phyloP scores from a whole-genome alignment of 2,329 filamentous ascomycete genomes.

The Madurella mycetomatis region DNA sequence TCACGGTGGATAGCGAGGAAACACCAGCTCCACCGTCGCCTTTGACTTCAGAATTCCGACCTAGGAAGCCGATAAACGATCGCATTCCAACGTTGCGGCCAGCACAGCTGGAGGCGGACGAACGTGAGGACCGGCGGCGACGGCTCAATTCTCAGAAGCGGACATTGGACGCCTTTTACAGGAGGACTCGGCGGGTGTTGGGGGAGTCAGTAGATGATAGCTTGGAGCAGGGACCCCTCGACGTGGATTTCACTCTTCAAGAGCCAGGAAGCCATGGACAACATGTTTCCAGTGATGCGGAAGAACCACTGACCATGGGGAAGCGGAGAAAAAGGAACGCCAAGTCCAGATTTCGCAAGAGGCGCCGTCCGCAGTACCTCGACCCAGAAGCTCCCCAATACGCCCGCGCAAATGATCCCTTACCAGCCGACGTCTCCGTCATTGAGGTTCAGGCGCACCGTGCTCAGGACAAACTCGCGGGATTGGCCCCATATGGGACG shows the following conservation, averaged over 20 bases:
- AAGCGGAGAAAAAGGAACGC: conserved; percentile 8
- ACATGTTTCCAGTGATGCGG: background rate
- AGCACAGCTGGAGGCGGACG: conserved; percentile 53
- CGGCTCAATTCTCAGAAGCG: conserved; percentile 50
- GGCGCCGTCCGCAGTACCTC: conserved; percentile 39
- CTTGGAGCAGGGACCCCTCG: background rate
- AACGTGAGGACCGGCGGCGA: conserved; percentile 32
- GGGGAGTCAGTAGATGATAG: conserved; percentile 6
- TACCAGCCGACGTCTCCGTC: conserved; percentile 32
- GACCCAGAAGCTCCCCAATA: conserved; percentile 51
- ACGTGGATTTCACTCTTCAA: conserved; percentile 8
- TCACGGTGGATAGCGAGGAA: conserved; percentile 1
- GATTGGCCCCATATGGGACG: conserved; percentile 57
- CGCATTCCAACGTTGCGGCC: conserved; percentile 34
- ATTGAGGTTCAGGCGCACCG: conserved; percentile 19
- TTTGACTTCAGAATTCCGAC: conserved; percentile 5
- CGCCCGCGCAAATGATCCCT: conserved; percentile 49
- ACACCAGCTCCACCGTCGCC: background rate
- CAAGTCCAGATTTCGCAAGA: conserved; percentile 41
- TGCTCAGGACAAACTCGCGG: conserved; percentile 40
- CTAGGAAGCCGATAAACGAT: conserved; percentile 16
- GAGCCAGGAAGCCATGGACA: background rate
- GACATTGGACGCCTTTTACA: conserved; percentile 52
- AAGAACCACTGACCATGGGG: background rate
- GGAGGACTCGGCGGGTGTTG: conserved; percentile 32